Base-by-base conservation (phyloP, 73 alveolate genomes). In the Symbiodinium pilosum region DNA sequence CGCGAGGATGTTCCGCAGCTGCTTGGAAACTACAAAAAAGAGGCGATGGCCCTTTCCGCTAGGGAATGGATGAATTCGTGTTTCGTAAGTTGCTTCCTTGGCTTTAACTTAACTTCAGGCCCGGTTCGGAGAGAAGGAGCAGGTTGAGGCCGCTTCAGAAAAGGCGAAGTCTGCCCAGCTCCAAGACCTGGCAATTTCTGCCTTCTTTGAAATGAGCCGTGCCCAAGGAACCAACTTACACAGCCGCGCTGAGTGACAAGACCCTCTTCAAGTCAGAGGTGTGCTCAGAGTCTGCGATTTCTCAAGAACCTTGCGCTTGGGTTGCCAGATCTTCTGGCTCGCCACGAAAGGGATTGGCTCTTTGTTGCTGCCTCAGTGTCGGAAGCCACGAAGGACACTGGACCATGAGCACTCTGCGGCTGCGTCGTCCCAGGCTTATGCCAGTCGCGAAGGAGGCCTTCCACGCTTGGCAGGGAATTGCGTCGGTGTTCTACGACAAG, bases 371-470 rank as follows among this genome's bases (percentile, higher is more conserved):
- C 89, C 97, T 43, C 16, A 89, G 87, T 36, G 20, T 64, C 39
- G 14, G 39, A 24, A 30, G 39, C 34, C 81, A 1, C 81, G 59
- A 47, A 47, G 59, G 14, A 47, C 59, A 9, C 14, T 47, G 14
- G 59, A 9, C 59, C 59, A 47, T 14, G 21, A 47, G 59, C 59
- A 47, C 59, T 47, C 21, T 14, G 14, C 14, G 59, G 59, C 6
- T 14, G 59, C 81, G 39, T 4, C 84, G 16, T 42, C 85, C 32
- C 0, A 91, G 97, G 97, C 97, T 91, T 41, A 69, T 91, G 97
- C 97, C 97, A 12, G 97, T 91, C 54, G 97, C 97, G 52, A 91
- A 91, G 89, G 97, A 91, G 52, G 77, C 97, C 26, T 91, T 91
- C 77, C 97, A 91, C 34, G 87, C 97, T 32, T 91, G 97, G 97